Conservation (phyloP, 805 yeast genomes). For the Lipomyces yamanashiensis region DNA sequence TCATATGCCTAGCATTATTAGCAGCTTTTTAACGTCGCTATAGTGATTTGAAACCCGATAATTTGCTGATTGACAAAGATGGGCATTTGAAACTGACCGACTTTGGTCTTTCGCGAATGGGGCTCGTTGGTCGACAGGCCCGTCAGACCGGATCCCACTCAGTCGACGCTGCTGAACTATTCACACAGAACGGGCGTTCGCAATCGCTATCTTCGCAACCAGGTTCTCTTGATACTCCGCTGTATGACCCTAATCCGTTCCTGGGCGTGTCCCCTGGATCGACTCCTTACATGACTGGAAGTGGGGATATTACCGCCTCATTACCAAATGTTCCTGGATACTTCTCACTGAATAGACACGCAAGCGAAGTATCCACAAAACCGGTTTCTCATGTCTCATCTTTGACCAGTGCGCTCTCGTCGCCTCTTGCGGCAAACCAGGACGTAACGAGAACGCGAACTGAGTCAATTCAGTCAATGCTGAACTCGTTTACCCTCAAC, state of each 20-base stretch:
- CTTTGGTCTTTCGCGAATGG: slow-evolving; percentile 91
- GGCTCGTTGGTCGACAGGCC: slow-evolving; percentile 77
- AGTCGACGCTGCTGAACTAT: slow-evolving; percentile 30
- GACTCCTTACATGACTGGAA: slow-evolving; percentile 26
- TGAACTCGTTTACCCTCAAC: slow-evolving; percentile 25
- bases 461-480: slow-evolving; percentile 31
- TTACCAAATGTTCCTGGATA: slow-evolving; percentile 33
- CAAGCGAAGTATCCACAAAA: slow-evolving; percentile 15
- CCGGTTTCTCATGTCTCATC: not conserved
- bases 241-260: slow-evolving; percentile 19
- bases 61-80: slow-evolving; percentile 75
- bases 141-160: slow-evolving; percentile 16
- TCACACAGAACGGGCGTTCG: slow-evolving; percentile 19
- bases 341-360: slow-evolving; percentile 26
- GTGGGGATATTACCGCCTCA: not conserved
- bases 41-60: slow-evolving; percentile 89
- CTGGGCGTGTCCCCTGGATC: slow-evolving; percentile 29
- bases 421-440: not conserved
- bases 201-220: slow-evolving; percentile 27
- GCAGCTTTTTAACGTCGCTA: not conserved
- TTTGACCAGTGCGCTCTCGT: not conserved
- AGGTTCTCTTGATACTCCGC: slow-evolving; percentile 26
- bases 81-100: slow-evolving; percentile 95
- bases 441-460: slow-evolving; percentile 3
- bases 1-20: not conserved